Evolutionary conservation across 2,329 filamentous ascomycete species (phyloP).

Genomic region (Waltergamsia citrina): DNA sequence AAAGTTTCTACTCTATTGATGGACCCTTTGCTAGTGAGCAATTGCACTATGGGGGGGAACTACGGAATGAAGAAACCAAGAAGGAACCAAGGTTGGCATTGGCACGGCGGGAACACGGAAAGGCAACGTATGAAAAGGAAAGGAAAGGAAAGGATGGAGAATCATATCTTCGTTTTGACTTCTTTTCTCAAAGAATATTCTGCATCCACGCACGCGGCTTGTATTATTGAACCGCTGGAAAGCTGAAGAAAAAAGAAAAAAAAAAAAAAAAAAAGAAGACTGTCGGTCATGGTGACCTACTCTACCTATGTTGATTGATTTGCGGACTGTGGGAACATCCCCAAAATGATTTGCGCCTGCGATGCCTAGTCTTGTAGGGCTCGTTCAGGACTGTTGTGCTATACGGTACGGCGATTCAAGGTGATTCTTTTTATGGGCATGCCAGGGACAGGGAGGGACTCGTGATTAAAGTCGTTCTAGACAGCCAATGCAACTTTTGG

Average conservation of each 20-base stretch:
- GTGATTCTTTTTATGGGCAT: constrained; percentile 2
- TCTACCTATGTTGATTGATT: neutral
- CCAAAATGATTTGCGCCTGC: neutral
- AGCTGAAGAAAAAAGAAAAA: neutral
- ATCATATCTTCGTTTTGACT: neutral
- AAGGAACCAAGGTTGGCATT: neutral
- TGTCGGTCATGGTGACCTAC: neutral
- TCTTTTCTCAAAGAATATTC: neutral
- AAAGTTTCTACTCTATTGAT: constrained; percentile 2
- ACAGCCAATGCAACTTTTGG: constrained; percentile 3
- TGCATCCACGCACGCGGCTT: neutral
- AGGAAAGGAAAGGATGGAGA: neutral
- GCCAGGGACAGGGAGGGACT: constrained; percentile 4
- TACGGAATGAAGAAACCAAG: neutral
- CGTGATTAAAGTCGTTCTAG: constrained; percentile 3
- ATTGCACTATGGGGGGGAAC: neutral
- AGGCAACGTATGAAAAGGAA: neutral
- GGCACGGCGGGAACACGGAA: neutral
- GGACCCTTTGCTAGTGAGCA: neutral
- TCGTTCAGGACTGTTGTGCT: constrained; percentile 1
- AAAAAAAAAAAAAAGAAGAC: neutral
- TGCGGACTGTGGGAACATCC: neutral
- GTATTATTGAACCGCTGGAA: neutral
- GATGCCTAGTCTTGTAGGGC: neutral
- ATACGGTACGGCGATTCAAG: constrained; percentile 3